phyloP scores from a whole-genome alignment of 306 rosid genomes.

The Citrullus amarus region DNA sequence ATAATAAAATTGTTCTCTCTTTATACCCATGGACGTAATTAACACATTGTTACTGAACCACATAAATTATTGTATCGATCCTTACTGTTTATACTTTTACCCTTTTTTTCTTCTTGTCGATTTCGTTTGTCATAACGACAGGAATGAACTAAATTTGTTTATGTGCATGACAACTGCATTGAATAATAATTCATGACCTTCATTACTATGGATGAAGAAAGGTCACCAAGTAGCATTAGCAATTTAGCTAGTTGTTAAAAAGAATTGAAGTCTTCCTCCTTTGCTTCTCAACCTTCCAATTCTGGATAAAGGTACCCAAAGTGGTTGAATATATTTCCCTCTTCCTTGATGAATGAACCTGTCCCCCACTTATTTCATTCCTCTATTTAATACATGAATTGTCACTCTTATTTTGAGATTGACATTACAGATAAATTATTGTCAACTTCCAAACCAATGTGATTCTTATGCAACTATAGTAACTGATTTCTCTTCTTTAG shows the following conservation, averaged over 20 bases:
- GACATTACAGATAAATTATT: neutral
- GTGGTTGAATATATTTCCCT: neutral
- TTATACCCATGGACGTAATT: too few species aligned
- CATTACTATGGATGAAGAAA: neutral
- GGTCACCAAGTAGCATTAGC: neutral
- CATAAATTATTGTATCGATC: too few species aligned
- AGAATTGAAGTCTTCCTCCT: neutral
- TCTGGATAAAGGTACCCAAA: neutral
- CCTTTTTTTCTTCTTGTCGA: too few species aligned
- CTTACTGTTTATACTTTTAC: too few species aligned
- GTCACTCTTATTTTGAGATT: neutral
- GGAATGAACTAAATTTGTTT: too few species aligned
- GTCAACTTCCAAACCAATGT: neutral
- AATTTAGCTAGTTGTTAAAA: neutral
- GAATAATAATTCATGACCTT: too few species aligned
- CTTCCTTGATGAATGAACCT: neutral
- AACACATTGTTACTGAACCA: too few species aligned
- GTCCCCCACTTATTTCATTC: neutral
- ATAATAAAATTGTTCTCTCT: too few species aligned
- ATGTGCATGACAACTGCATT: too few species aligned
- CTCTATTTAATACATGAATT: neutral
- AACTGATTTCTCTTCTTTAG: neutral
- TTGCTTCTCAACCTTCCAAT: neutral
- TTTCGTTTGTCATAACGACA: too few species aligned
- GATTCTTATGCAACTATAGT: neutral